Base-by-base conservation (phyloP, 2,329 filamentous ascomycete species). In the Hypoxylon sp. region DNA sequence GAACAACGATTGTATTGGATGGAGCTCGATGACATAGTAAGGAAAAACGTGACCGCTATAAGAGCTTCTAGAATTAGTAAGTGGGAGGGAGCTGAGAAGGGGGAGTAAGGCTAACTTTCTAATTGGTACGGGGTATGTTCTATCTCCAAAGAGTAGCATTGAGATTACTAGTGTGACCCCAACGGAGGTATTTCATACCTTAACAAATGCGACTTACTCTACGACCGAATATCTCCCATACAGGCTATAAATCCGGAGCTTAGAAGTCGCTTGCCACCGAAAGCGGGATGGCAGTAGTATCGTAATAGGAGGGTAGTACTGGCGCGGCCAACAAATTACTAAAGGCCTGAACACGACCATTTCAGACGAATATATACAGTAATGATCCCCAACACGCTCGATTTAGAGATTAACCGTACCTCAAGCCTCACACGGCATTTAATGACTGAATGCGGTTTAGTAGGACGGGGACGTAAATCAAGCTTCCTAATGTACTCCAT, bases 141-240 rank as follows among this genome's bases (percentile, higher is more conserved):
- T 67, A 68, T 53, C 58, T 30, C 62, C 65, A 68, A 61, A 44
- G 51, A 22, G 65, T 68, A 54, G 55, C 54, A 68, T 65, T 60
- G n/a, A 36, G 58, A 65, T 68, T 68, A 68, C 65, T 68, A 65
- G 46, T 65, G 50, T 49, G 32, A 49, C 54, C 45, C 14, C 30
- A 32, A 46, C 48, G 49, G 61, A 51, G 14, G 36, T 62, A 65
- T 62, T 65, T 68, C 36, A 50, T 2, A 30, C 40, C 42, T 59
- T 65, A 12, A 16, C 6, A 49, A 26, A 62, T 62, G 38, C 52
- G 48, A 62, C 56, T 45, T 51, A 52, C 50, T 44, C 40, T 55
- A 62, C 51, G 53, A 4, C 58, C 54, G 50, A 38, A 12, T 42
- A n/a, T 40, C 30, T 53, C 12, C 38, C 22, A 36, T 22, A 16